Evolutionary conservation across 139 green algal genomes (phyloP).

Genomic region (Asterochloris erici): DNA sequence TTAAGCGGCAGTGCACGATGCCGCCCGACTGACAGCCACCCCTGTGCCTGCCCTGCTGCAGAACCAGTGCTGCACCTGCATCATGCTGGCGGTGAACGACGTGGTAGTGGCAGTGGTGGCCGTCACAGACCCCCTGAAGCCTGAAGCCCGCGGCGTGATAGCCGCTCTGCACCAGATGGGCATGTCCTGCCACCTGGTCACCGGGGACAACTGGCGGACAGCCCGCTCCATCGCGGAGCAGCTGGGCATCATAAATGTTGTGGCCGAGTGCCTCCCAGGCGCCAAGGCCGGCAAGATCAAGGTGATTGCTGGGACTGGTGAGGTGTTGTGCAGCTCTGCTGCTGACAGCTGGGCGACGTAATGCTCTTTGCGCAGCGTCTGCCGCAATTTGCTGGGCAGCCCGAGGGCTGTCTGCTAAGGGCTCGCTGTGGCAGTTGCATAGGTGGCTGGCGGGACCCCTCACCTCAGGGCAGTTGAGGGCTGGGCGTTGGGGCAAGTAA

Average conservation of each 20-base stretch:
- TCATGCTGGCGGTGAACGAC: conserved; percentile 34
- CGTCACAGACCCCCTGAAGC: conserved; percentile 85
- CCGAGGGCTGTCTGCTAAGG: neutral
- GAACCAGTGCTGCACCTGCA: conserved; percentile 32
- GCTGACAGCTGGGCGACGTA: neutral
- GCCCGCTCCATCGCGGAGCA: conserved; percentile 66
- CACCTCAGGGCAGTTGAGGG: no score
- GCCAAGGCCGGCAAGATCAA: conserved; percentile 69
- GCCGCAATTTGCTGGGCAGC: neutral
- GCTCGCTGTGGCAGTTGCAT: no score
- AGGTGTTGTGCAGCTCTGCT: no score
- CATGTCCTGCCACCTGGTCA: conserved; percentile 68
- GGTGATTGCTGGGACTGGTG: neutral
- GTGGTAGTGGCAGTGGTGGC: conserved; percentile 56
- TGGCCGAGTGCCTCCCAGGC: conserved; percentile 52
- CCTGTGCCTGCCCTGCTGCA: neutral
- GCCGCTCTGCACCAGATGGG: conserved; percentile 46
- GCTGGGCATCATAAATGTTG: conserved; percentile 64
- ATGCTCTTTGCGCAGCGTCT: neutral
- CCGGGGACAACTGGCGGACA: conserved; percentile 86
- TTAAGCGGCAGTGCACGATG: no score
- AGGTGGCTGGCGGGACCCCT: no score
- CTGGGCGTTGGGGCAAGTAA: no score
- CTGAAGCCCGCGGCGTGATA: conserved; percentile 85
- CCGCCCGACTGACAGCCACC: neutral